These are phyloP conservation scores for Fraxinus nigra DNA, from an alignment of 305 asterid genomes.

Conservation along the genomic window DNA sequence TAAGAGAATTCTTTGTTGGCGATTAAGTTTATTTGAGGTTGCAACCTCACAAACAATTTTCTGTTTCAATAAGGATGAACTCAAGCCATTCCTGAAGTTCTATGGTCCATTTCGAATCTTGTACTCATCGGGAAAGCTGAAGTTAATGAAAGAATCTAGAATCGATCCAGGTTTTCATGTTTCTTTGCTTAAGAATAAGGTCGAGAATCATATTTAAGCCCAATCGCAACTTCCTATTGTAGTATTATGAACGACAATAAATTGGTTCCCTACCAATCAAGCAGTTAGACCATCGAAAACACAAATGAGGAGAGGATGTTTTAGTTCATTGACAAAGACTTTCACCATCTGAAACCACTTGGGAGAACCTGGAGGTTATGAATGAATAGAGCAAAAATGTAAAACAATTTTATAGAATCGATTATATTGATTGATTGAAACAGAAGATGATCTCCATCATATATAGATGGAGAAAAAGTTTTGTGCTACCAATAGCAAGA, in stretches of 20 bases:
- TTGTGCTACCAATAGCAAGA: too few relatives aligned
- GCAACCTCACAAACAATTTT: not conserved
- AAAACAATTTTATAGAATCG: too few relatives aligned
- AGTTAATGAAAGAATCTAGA: not conserved
- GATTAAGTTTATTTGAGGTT: not conserved
- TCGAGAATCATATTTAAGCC: not conserved
- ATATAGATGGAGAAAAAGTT: too few relatives aligned
- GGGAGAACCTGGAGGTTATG: not conserved
- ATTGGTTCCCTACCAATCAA: not conserved
- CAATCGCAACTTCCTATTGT: not conserved
- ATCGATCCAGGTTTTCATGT: not conserved
- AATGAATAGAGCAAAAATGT: too few relatives aligned
- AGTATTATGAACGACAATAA: not conserved
- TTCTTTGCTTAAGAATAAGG: not conserved
- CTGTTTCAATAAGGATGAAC: not conserved
- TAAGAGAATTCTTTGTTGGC: not conserved
- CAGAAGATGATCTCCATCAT: too few relatives aligned
- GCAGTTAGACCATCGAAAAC: not conserved
- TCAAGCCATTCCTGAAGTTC: not conserved
- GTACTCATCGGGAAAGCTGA: not conserved
- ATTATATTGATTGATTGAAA: too few relatives aligned
- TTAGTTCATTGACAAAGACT: not conserved
- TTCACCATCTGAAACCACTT: not conserved
- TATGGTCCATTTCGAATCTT: not conserved
- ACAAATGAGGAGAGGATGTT: not conserved